Conservation (phyloP, 169 alveolate species). For the Perkinsus marinus region DNA sequence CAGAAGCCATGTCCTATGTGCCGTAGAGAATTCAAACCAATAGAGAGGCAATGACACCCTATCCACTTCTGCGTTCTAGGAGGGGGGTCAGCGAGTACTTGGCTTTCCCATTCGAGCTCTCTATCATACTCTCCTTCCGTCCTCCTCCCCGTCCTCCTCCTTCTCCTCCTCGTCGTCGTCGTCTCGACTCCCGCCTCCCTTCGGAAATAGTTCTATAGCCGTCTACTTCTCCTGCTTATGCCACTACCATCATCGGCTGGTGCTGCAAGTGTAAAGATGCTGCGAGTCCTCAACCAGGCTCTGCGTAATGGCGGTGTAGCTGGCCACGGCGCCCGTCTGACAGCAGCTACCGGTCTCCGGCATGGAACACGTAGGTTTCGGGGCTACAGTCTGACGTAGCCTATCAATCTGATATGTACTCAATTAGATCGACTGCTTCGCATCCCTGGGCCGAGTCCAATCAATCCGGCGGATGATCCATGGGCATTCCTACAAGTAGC, state of each 20-base stretch:
- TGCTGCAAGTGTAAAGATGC: too few relatives aligned
- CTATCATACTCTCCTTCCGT: too few relatives aligned
- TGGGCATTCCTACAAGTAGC: background rate
- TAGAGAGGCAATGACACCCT: background rate
- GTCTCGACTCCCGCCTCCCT: background rate
- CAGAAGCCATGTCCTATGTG: constrained; percentile 31
- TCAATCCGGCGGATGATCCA: background rate
- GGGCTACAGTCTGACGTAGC: too few relatives aligned
- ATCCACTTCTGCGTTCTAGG: background rate
- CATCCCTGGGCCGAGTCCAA: background rate
- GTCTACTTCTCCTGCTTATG: background rate
- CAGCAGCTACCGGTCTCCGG: background rate
- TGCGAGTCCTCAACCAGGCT: background rate
- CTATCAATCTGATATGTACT: background rate
- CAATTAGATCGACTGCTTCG: background rate
- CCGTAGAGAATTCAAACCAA: constrained; percentile 25
- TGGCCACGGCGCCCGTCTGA: background rate
- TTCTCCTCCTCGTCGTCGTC: too few relatives aligned
- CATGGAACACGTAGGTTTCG: background rate
- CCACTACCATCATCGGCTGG: background rate
- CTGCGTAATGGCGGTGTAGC: background rate
- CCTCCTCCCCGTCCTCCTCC: too few relatives aligned
- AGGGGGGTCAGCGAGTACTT: too few relatives aligned
- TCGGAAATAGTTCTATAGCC: background rate
- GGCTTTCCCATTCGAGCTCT: too few relatives aligned